Base-by-base conservation (phyloP, 116 monocot species). In the Zostera marina region DNA sequence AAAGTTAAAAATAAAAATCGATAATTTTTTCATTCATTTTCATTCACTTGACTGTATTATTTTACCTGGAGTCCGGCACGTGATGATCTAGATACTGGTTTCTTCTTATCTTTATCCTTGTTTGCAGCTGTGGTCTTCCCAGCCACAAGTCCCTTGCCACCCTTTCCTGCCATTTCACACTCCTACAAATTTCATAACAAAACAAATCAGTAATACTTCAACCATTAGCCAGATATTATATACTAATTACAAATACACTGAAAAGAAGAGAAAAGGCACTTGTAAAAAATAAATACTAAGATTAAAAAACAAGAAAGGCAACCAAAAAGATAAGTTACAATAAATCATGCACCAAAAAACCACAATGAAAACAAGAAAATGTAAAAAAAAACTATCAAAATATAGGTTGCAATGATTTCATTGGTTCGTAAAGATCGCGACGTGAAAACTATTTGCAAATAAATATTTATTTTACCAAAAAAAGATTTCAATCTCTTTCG, bases 141-240 rank as follows among this genome's bases (percentile, higher is more conserved):
- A 2, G 88, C 88, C 39, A 88, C 17, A n/a, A 88, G 80, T 2
- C 83, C 88, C 47, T 88, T 88, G 11, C 88, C 88, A 41, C 88
- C 88, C 44, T 88, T 88, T 4, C 88, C 88, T 16, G 88, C 83
- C 88, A 88, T 88, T 26, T 59, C 43, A 44, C 20, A 51, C 49
- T 20, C 49, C 49, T 51, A 51, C 8, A 51, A 20, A 3, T 51
- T 51, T 51, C 9, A 51, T 19, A 51, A 13, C 20, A 19, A 19
- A 21, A 32, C 2, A 32, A 32, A 32, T 1, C 32, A 32, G 32
- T 32, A 32, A 32, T 0, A 0, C 0, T 2, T 51, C 49, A 51
- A 51, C 15, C 20, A 10, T 51, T 51, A 51, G 8, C 2, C 8
- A 51, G 20, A 51, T 19, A 21, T 17, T 19, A 16, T 16, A 51